Evolutionary conservation across 169 alveolate genomes (phyloP), one percentile per base, ranked within the genome.

Genomic region (Nephromyces sp.): DNA sequence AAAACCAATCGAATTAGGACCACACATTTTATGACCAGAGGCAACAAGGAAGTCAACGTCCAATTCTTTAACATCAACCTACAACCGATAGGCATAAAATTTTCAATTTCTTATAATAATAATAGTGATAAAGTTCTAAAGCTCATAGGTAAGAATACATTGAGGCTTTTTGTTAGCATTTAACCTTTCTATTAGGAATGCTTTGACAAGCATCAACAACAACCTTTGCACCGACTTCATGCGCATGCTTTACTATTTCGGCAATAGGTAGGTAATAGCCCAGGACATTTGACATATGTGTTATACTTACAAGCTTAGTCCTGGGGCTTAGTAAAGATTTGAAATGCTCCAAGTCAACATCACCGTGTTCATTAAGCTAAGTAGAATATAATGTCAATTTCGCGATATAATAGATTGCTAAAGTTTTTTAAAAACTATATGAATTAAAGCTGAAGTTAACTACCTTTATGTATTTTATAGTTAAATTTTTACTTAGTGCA

Each of bases 11-110:
- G 82, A 81, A 0, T 78, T 79, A 4, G 81, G 81, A 27, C 85
- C 85, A 15, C 61, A 69, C 85, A 79, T 79, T 51, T 79, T 79
- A 65, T 79, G 85, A 34, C 85, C 85, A 66, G 77, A 65, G 52
- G 80, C 85, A 1, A 74, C 85, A 32, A 79, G 64, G 33, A 72
- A 79, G 76, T 79, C 85, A 15, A 61, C 63, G 15, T 64, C 77
- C 0, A 79, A 74, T 32, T 29, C 74, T 1, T 66, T 72, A 52
- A 73, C 85, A 30, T 74, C 81, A 64, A 63, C 2, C 72, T 61
- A 72, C 75, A 5, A 72, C n/a, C n/a, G 57, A 43, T 43, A 43
- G 15, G n/a, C 57, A 43, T 15, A 15, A 43, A 15, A 15, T 43
- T 43, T 43, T 43, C n/a, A 43, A 43, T 43, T 43, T n/a, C n/a